Evolutionary conservation across 768 basidiomycete species (phyloP).

Genomic region (Leccinum pellstonianum): DNA sequence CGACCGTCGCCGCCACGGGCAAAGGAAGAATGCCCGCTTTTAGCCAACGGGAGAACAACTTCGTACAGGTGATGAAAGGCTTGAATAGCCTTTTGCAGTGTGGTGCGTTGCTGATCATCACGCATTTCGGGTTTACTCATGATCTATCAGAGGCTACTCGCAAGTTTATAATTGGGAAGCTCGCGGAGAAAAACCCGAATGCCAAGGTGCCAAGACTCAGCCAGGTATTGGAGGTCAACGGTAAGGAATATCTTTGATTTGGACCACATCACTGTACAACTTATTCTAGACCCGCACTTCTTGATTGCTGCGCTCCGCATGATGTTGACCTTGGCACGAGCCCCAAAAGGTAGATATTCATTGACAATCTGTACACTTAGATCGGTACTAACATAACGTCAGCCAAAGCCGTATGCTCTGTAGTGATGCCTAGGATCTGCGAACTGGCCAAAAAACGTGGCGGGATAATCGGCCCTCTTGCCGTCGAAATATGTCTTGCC

Average conservation of each 20-base stretch:
- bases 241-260: not conserved
- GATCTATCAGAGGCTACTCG: slow-evolving; percentile 7
- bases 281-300: slow-evolving; percentile 6
- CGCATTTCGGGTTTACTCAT: not conserved
- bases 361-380: too few relatives aligned
- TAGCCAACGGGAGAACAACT: not conserved
- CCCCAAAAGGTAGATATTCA: slow-evolving; percentile 10
- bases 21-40: too few relatives aligned
- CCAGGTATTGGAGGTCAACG: slow-evolving; percentile 10
- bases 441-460: slow-evolving; percentile 12
- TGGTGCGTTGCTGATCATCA: slow-evolving; percentile 7
- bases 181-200: not conserved
- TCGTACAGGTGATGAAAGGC: slow-evolving; percentile 24
- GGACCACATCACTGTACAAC: not conserved
- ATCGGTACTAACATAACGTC: not conserved
- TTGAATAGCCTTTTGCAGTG: slow-evolving; percentile 15
- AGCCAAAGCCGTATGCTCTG: not conserved
- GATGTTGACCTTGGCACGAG: slow-evolving; percentile 14
- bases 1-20: not conserved
- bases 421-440: slow-evolving; percentile 13
- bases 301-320: slow-evolving; percentile 20
- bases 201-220: slow-evolving; percentile 10
- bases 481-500: slow-evolving; percentile 18
- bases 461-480: slow-evolving; percentile 16
- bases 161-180: not conserved